Evolutionary conservation across 495 filamentous ascomycete species (phyloP), one percentile per base, ranked within the genome.

Genomic region (Cairneyella variabilis): DNA sequence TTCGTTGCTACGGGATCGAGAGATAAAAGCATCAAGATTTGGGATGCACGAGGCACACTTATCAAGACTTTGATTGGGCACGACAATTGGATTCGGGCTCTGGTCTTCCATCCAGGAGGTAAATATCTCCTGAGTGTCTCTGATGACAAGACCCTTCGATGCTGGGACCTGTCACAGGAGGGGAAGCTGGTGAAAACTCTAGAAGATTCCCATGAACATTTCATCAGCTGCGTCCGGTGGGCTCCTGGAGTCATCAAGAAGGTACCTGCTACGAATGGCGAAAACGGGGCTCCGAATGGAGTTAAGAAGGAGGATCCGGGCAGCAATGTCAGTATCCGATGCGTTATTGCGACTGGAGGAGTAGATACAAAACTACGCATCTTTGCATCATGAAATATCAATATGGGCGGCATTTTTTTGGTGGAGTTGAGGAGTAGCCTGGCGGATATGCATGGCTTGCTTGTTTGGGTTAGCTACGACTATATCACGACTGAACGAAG

Each of bases 101-200:
- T 97, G 11, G 83, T 90, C 16, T 98, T 95, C 67, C 93, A 98
- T 59, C 93, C 93, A 0, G 91, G 90, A 2, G 93, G 93, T 0
- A 96, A 95, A 67, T 98, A 93, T 58, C 76, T 98, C 1, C 69
- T 98, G 16, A 89, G 84, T 27, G 88, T 86, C 3, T 74, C 85
- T 21, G 93, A 98, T 61, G 93, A 98, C 66, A 95, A 95, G 68
- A 91, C 90, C 11, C 72, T 98, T 28, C 76, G 92, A 38, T 97
- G 92, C 72, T 98, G 93, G 93, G 93, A 98, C 71, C 73, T 98
- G 8, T 76, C 78, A 12, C 93, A 98, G 62, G 91, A 97, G 66
- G 88, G 89, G 16, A 86, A 87, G 57, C 90, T 90, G 57, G 91
- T 97, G 51, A 91, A 91, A 72, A 86, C 79, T 2, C 68, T 96